Base-by-base conservation (phyloP, 129 eudicot species). In the Scalesia atractyloides region DNA sequence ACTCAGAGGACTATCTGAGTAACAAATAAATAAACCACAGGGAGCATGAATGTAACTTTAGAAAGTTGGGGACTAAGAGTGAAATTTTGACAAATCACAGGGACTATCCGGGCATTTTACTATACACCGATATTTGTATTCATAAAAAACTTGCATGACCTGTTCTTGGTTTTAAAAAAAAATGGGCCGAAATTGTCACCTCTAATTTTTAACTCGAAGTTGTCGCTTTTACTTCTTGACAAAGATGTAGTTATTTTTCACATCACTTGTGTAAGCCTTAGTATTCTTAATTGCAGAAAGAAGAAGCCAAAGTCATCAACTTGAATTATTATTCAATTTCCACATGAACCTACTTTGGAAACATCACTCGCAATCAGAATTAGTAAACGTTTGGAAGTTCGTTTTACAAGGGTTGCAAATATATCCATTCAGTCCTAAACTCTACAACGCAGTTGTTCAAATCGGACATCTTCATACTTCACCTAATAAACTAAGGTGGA, bases 401-500 rank as follows among this genome's bases (percentile, higher is more conserved):
- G 76, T 94, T 73, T 63, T 80, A 53, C 85, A 83, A 79, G 98
- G 97, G 52, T 70, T 94, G 81, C 87, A 86, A 53, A 72, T 94
- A 18, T 90, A 94, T 72, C 96, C 98, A 33, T 73, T 47, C 68
- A 88, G 85, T 67, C 84, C 93, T 2, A 73, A 82, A 64, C 85
- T 94, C 20, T 80, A 86, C 64, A 61, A 36, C 43, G 77, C 84
- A 70, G 58, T 94, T 43, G 68, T 90, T 76, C 86, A 86, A 73
- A 61, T 88, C 53, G 78, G 89, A 73, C 70, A 81, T 74, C 87
- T 86, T 46, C 81, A 90, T 75, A 79, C 89, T 65, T 80, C 92
- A 20, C 91, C 91, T 26, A 90, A 80, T 84, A 94, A 94, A 71
- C 70, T 94, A 65, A 85, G 98, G 66, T 82, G 81, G 89, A 82